phyloP scores from a whole-genome alignment of 2,329 filamentous ascomycete genomes.

The Xylaria sp. region DNA sequence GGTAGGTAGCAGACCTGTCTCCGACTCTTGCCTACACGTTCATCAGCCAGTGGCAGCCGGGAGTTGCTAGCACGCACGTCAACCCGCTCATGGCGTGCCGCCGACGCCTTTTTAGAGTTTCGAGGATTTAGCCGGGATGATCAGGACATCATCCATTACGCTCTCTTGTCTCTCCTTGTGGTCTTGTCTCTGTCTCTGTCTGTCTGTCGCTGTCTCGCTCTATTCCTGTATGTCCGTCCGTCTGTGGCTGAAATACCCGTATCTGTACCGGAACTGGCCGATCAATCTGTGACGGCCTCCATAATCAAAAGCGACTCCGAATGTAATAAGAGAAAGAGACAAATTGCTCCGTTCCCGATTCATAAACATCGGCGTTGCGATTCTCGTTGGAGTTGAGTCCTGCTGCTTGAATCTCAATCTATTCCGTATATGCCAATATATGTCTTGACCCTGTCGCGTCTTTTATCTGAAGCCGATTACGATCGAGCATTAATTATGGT shows the following conservation, averaged over 20 bases:
- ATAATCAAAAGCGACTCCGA: too few species aligned
- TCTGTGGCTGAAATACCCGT: too few species aligned
- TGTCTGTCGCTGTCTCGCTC: too few species aligned
- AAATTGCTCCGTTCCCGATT: too few species aligned
- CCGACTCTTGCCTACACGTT: too few species aligned
- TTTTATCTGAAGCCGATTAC: neutral
- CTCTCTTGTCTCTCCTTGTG: neutral
- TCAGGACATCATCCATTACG: neutral
- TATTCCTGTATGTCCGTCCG: too few species aligned
- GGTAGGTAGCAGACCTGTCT: neutral
- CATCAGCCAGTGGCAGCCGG: too few species aligned
- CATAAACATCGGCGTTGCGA: too few species aligned
- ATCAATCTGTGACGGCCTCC: neutral
- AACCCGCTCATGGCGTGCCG: neutral
- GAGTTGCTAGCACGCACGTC: neutral
- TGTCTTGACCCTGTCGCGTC: neutral
- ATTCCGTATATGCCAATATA: neutral
- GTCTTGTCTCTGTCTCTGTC: neutral
- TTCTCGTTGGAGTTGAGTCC: too few species aligned
- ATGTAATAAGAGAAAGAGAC: neutral
- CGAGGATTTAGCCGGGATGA: neutral
- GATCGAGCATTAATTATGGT: neutral
- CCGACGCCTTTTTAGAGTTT: neutral
- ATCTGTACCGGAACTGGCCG: neutral
- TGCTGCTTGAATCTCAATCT: too few species aligned